Evolutionary conservation across 345 rosid species (phyloP), one percentile per base, ranked within the genome.

Genomic region (Adansonia digitata): DNA sequence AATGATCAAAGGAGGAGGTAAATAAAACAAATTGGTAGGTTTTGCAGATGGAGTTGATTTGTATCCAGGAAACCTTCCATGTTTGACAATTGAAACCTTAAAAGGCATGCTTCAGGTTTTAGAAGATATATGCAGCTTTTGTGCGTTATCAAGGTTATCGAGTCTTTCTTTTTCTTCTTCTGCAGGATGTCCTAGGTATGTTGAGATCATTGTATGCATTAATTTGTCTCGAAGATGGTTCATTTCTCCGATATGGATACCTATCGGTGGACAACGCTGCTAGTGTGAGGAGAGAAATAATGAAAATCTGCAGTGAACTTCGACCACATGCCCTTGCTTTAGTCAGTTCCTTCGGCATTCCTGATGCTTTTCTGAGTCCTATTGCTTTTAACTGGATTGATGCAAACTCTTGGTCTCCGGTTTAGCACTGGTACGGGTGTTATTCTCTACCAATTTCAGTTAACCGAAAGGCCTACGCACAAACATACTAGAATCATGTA

Each of bases 351-450:
- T 90, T 88, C 5, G 94, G 97, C 68, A 81, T 94, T 69, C 97
- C 98, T 12, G 90, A 86, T 26, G 82, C 94, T 2, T 87, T 91
- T 77, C 81, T 94, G 85, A 75, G 89, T 79, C 98, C 97, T 10
- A 79, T 94, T 75, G 97, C 98, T 53, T 92, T 81, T 60, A 75
- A 94, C 77, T 94, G 98, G 97, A 85, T 94, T 18, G 94, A 88
- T n/a, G 89, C 97, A 42, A 91, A 94, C 72, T 84, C 97, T 24
- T 90, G 91, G 94, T 84, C 97, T 70, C 85, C 91, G 14, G 88
- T 78, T 63, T 71, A 84, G 69, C 74, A 74, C 13, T 80, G 42
- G 46, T 29, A n/a, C 2, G 15, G 24, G 1, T 15, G 17, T 34
- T 62, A 34, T n/a, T 0, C 27, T 0, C 27, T 35, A 7, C 15